phyloP scores from a whole-genome alignment of 371 early-diverging fungal genomes.

The Rhizopus sp. region DNA sequence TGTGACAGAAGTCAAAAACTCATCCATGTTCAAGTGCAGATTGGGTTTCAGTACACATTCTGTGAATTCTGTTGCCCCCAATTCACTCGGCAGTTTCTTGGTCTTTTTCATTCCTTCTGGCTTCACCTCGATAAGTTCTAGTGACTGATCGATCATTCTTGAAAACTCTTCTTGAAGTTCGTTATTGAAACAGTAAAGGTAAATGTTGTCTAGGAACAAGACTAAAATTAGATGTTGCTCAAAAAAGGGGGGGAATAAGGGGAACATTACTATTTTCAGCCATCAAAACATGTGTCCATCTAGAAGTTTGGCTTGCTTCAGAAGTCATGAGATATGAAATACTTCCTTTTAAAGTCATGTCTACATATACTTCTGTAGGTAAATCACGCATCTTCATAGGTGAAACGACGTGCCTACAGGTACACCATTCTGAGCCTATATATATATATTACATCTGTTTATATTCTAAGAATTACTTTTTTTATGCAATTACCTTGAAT shows the following conservation, averaged over 20 bases:
- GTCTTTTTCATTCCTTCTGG: conserved; percentile 11
- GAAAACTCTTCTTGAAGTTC: conserved; percentile 21
- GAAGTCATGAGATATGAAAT: conserved; percentile 32
- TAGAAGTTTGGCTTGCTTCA: conserved; percentile 10
- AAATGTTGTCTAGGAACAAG: conserved; percentile 16
- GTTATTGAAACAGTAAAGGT: conserved; percentile 27
- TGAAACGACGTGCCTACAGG: conserved; percentile 32
- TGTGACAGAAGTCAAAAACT: conserved; percentile 1
- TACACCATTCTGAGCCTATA: conserved; percentile 35
- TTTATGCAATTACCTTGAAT: conserved; percentile 21
- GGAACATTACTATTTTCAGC: conserved; percentile 29
- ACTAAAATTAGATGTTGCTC: not conserved
- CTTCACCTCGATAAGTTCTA: conserved; percentile 9
- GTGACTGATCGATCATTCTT: conserved; percentile 2
- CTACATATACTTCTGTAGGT: conserved; percentile 30
- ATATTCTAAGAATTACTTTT: not conserved
- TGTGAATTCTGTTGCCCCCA: conserved; percentile 17
- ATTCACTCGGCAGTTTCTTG: not conserved
- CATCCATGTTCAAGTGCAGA: conserved; percentile 15
- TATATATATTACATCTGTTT: not conserved
- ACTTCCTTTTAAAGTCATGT: conserved; percentile 35
- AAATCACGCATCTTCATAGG: conserved; percentile 28
- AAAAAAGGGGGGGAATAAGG: not conserved
- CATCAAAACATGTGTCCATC: conserved; percentile 36
- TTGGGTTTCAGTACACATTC: conserved; percentile 23